These are phyloP conservation scores for Apiospora kogelbergensis DNA, from an alignment of 2,329 filamentous ascomycete genomes.

Conservation along the genomic window DNA sequence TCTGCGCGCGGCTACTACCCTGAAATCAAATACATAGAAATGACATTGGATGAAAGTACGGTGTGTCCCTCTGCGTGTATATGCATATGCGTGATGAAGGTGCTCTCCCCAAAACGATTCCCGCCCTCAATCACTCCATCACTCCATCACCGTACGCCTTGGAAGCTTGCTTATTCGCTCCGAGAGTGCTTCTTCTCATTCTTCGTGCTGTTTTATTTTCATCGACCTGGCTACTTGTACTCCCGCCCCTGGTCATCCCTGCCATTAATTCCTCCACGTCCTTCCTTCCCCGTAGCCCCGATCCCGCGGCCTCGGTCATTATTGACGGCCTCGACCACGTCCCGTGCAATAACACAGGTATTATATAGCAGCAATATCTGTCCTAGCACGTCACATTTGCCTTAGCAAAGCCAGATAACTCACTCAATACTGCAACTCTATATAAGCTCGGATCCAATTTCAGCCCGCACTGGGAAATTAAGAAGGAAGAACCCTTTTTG, in stretches of 20 bases:
- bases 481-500: not conserved
- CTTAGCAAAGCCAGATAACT: not conserved
- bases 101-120: not conserved
- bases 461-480: constrained; percentile 3
- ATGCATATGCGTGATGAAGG: not conserved
- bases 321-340: not conserved
- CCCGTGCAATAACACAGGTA: constrained; percentile 1
- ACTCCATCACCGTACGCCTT: not conserved
- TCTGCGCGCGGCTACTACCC: not conserved
- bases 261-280: not conserved
- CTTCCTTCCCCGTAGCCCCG: not conserved
- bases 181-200: not conserved
- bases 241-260: not conserved
- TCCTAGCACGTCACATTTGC: constrained; percentile 4
- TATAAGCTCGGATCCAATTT: constrained; percentile 10
- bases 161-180: not conserved
- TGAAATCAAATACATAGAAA: not conserved
- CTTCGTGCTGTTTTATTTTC: not conserved
- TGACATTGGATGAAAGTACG: not conserved
- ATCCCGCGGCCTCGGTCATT: not conserved
- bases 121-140: not conserved
- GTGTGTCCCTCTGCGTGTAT: not conserved
- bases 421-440: not conserved
- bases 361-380: not conserved
- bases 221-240: not conserved